phyloP scores from a whole-genome alignment of 768 basidiomycete species.

The Asterophora lycoperdoides region DNA sequence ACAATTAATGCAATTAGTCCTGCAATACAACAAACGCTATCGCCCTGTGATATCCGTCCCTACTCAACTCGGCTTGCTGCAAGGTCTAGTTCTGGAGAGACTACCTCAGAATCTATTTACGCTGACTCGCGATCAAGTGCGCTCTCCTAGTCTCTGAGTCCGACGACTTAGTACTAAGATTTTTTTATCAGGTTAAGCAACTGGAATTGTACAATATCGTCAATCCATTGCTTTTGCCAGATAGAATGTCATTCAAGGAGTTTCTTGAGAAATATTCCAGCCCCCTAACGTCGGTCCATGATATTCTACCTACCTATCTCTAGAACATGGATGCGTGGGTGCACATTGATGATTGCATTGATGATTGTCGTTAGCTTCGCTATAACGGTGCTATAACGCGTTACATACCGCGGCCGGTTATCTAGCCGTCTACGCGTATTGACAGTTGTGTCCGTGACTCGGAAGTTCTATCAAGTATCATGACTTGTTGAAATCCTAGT shows the following conservation, averaged over 20 bases:
- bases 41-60: slow-evolving; percentile 64
- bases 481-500: no score
- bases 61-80: slow-evolving; percentile 56
- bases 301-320: slow-evolving; percentile 54
- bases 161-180: not conserved
- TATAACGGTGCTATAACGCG: no score
- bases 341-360: no score
- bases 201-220: slow-evolving; percentile 57
- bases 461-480: no score
- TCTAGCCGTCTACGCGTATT: no score
- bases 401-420: no score
- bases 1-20: slow-evolving; percentile 61
- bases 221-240: slow-evolving; percentile 24
- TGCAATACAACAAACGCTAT: slow-evolving; percentile 46
- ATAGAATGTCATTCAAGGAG: slow-evolving; percentile 32
- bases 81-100: slow-evolving; percentile 59
- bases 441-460: no score
- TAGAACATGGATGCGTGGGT: slow-evolving; percentile 6
- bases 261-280: slow-evolving; percentile 35
- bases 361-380: no score
- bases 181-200: slow-evolving; percentile 48
- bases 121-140: slow-evolving; percentile 64
- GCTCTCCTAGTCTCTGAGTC: not conserved
- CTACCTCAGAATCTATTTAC: slow-evolving; percentile 66
- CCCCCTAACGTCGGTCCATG: slow-evolving; percentile 45